phyloP scores from a whole-genome alignment of 352 stramenopile species.

The Halophytophthora polymorphica region DNA sequence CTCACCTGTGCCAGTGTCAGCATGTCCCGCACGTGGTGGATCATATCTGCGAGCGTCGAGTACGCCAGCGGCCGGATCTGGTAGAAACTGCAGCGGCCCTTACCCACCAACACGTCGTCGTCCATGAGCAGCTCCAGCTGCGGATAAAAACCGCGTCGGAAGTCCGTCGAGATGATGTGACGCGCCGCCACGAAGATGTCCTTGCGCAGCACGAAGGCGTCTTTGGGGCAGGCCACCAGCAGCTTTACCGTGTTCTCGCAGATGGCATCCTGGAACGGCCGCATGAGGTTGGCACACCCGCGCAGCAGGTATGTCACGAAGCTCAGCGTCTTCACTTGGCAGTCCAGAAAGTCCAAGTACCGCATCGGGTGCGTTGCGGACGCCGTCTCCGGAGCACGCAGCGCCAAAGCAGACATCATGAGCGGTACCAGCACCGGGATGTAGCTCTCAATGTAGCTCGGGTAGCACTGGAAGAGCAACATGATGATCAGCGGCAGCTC shows the following conservation, averaged over 20 bases:
- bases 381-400: slow-evolving; percentile 69
- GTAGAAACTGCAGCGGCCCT: slow-evolving; percentile 76
- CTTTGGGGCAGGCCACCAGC: slow-evolving; percentile 92
- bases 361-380: slow-evolving; percentile 54
- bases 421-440: slow-evolving; percentile 93
- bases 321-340: slow-evolving; percentile 97
- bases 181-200: slow-evolving; percentile 96
- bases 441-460: slow-evolving; percentile 94
- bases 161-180: slow-evolving; percentile 97
- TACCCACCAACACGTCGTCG: slow-evolving; percentile 93
- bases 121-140: slow-evolving; percentile 96
- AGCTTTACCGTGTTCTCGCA: slow-evolving; percentile 93
- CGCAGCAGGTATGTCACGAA: slow-evolving; percentile 97
- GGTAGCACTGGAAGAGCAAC: slow-evolving; percentile 98
- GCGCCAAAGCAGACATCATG: slow-evolving; percentile 95
- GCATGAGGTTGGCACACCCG: slow-evolving; percentile 90
- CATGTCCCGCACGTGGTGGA: slow-evolving; percentile 95
- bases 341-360: slow-evolving; percentile 92
- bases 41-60: slow-evolving; percentile 96
- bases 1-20: slow-evolving; percentile 95
- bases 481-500: slow-evolving; percentile 98
- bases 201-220: slow-evolving; percentile 93
- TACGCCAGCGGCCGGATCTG: slow-evolving; percentile 95
- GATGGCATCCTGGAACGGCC: slow-evolving; percentile 93
- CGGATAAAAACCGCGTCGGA: slow-evolving; percentile 94